Percentiles rank a stretch among this genome's conserved stretches.
Conservation (phyloP, 768 basidiomycete genomes). For the Fomitopsis serialis region DNA sequence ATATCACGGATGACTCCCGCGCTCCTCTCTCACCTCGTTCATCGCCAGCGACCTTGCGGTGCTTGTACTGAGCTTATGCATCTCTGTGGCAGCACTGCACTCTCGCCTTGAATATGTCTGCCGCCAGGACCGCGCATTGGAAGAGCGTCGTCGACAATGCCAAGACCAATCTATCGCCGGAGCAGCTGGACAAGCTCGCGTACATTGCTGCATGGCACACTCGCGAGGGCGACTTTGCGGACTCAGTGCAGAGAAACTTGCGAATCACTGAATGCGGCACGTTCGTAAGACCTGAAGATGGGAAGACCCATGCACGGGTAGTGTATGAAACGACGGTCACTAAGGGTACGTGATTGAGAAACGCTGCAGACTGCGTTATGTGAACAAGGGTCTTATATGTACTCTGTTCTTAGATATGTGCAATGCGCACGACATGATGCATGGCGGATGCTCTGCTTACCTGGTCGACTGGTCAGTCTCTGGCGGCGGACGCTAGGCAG, state of each 20-base stretch:
- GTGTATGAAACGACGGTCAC: conserved; percentile 8
- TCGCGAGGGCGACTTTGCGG: not conserved
- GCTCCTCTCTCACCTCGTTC: too few relatives aligned
- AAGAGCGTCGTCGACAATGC: not conserved
- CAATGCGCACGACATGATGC: conserved; percentile 9
- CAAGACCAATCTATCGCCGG: conserved; percentile 44
- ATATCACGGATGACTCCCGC: too few relatives aligned
- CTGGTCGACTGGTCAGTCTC: conserved; percentile 14
- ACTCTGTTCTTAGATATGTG: conserved; percentile 10
- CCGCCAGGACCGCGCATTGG: not conserved
- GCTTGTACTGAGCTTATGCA: too few relatives aligned
- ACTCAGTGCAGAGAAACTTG: not conserved
- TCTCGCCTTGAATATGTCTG: not conserved
- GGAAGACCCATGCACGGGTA: conserved; percentile 9
- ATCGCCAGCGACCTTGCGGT: too few relatives aligned
- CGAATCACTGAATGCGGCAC: conserved; percentile 6
- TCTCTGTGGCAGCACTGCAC: too few relatives aligned
- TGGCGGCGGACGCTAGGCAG: too few relatives aligned
- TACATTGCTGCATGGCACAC: conserved; percentile 25
- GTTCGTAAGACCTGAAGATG: conserved; percentile 10
- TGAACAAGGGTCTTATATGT: too few relatives aligned
- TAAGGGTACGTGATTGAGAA: conserved; percentile 1
- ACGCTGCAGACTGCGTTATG: not conserved
- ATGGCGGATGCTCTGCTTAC: conserved; percentile 15
- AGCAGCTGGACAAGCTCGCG: conserved; percentile 47